Evolutionary conservation across 208 protist species (phyloP), one percentile per base, ranked within the genome.

Genomic region (Novymonas esmeraldas): DNA sequence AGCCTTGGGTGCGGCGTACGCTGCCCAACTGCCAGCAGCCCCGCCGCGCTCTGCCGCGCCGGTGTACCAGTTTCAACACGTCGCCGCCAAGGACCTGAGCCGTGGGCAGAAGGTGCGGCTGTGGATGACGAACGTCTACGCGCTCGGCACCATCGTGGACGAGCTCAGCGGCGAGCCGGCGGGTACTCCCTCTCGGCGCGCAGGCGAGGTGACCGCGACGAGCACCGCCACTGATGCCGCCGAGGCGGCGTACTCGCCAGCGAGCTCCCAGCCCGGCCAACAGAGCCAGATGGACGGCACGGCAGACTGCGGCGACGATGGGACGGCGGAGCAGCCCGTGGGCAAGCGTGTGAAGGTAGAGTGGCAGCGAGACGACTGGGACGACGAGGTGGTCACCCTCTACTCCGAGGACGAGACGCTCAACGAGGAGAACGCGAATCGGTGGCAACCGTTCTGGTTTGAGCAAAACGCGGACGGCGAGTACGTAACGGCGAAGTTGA

Each of bases 81-180:
- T 85, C n/a, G 67, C 74, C 5, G 69, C 73, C 5, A 50, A 66
- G 14, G 65, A 68, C 20, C 39, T 93, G 22, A 44, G 48, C 9
- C 62, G 75, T 5, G 90, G 87, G 42, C 68, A 85, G 56, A 95
- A 95, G 68, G 82, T 95, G 56, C 86, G 90, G 20, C 66, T 95
- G 44, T 95, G 90, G 87, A 95, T 95, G 90, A 90, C 82, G 16
- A 70, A 95, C 52, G 73, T 95, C 24, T 95, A 95, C 71, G 90
- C 90, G 1, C 54, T 95, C 6, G 90, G 75, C 28, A 87, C 76
- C 0, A 76, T 92, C 45, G 61, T 76, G 34, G 63, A 71, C 18
- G 51, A 70, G 28, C 46, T 70, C 16, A 22, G 31, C 11, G 65
- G 63, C 33, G 54, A 22, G 54, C 26, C 39, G 6, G 26, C 51